These are phyloP conservation scores for Kuraishia capsulata DNA, from an alignment of 805 yeast species.

Conservation along the genomic window DNA sequence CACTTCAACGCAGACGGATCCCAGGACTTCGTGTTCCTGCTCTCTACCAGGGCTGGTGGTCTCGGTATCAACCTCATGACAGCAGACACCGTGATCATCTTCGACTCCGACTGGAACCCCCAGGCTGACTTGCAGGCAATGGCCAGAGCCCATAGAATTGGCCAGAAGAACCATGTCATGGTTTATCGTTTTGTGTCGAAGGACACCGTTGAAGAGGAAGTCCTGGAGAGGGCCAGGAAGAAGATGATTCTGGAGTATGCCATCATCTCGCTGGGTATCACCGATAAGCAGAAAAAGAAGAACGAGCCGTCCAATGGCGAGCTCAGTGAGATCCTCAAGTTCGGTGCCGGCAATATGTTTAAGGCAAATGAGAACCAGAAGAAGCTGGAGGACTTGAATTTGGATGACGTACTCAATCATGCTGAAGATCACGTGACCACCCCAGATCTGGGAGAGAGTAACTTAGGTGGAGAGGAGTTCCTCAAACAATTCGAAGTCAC, in stretches of 20 bases:
- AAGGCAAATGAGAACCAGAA: conserved; percentile 89
- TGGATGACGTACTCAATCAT: conserved; percentile 91
- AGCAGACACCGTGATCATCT: conserved; percentile 96
- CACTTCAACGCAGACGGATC: conserved; percentile 94
- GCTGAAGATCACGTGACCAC: conserved; percentile 97
- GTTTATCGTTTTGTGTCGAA: conserved; percentile 96
- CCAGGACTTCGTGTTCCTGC: conserved; percentile 79
- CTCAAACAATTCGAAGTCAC: conserved; percentile 96
- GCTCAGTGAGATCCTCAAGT: conserved; percentile 85
- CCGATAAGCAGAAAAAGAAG: conserved; percentile 59
- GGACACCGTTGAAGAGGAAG: conserved; percentile 97
- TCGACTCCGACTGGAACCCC: conserved; percentile 99
- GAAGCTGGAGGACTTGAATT: conserved; percentile 87
- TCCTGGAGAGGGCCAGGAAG: conserved; percentile 90
- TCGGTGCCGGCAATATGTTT: conserved; percentile 98
- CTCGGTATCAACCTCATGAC: conserved; percentile 97
- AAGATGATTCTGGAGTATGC: conserved; percentile 99
- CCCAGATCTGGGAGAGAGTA: conserved; percentile 95
- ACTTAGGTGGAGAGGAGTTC: conserved; percentile 96
- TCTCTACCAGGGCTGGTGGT: conserved; percentile 98
- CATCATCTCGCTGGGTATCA: conserved; percentile 89
- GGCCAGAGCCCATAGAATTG: conserved; percentile 99
- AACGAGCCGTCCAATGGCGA: conserved; percentile 79
- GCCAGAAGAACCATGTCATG: conserved; percentile 97
- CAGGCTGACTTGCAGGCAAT: conserved; percentile 98